A percentile compares a stretch with the other conserved stretches of the same genome.
phyloP scores from a whole-genome alignment of 192 early-diverging fungal genomes.

The Coemansia sp. region DNA sequence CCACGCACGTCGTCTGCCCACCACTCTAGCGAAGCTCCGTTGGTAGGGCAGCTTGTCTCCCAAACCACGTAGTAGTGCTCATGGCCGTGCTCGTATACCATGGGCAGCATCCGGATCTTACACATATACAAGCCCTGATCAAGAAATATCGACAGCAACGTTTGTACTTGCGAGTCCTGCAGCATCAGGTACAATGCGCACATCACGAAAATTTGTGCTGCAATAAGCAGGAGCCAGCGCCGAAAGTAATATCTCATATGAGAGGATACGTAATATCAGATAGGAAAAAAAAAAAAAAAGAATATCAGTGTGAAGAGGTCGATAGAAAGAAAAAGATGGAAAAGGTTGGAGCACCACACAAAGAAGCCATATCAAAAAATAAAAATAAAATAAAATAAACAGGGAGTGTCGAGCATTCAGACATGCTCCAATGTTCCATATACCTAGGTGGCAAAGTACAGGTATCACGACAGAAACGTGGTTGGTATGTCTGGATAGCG shows the following conservation, averaged over 20 bases:
- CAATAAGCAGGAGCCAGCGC: conserved; percentile 24
- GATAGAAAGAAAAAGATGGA: not conserved
- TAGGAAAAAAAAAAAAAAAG: not conserved
- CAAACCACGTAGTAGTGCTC: conserved; percentile 47
- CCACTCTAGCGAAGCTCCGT: conserved; percentile 36
- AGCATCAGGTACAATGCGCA: conserved; percentile 16
- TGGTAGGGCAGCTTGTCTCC: conserved; percentile 41
- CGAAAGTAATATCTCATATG: conserved; percentile 29
- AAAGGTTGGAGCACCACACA: not conserved
- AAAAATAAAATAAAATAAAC: no score
- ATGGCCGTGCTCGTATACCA: conserved; percentile 46
- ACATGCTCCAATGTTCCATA: not conserved
- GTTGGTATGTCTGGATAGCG: not conserved
- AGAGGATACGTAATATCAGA: not conserved
- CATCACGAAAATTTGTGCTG: not conserved
- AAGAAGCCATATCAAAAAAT: not conserved
- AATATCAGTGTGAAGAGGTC: not conserved
- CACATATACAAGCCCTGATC: conserved; percentile 32
- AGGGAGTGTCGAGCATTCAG: not conserved
- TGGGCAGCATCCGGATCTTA: conserved; percentile 34
- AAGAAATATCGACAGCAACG: conserved; percentile 7
- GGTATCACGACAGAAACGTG: not conserved
- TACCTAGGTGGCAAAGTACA: not conserved
- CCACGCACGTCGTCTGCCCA: conserved; percentile 15
- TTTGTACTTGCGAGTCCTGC: conserved; percentile 13